A percentile compares a stretch with the other conserved stretches of the same genome.
phyloP scores from a whole-genome alignment of 306 rosid genomes.

The cucumber (Cucumis sativus) region Cucumber_9930_V3 NC_026660.2:17717501-17718000 shows the following conservation, averaged over 20 bases:
- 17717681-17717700: not conserved
- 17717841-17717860: not conserved
- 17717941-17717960: not conserved
- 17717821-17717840: not conserved
- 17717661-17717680: not conserved
- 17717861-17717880: not conserved
- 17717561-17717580: conserved; percentile 7
- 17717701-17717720: not conserved
- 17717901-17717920: not conserved
- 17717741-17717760: not conserved
- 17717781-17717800: not conserved
- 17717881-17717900: not conserved
- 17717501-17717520: conserved; percentile 70
- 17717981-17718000: not conserved
- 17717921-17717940: not conserved
- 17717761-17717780: not conserved
- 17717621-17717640: not conserved
- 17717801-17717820: not conserved
- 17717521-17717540: conserved; percentile 73
- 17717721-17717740: not conserved
- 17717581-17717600: not conserved
- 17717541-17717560: conserved; percentile 67
- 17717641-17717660: not conserved
- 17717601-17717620: not conserved
- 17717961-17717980: not conserved